These are phyloP conservation scores for Bacidia gigantensis DNA, from an alignment of 495 filamentous ascomycete species.

Conservation along the genomic window DNA sequence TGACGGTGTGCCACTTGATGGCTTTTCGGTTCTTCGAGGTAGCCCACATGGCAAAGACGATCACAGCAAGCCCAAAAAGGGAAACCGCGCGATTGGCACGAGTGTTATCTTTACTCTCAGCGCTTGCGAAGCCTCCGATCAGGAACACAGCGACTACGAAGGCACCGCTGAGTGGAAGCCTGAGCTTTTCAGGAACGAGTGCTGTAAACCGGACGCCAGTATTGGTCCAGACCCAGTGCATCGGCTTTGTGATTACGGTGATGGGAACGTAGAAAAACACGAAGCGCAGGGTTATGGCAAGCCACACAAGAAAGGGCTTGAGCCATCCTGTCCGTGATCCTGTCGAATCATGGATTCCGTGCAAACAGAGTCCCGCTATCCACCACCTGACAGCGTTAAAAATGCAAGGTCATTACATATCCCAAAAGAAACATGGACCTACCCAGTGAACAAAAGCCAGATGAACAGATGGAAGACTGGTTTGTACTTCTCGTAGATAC, in stretches of 20 bases:
- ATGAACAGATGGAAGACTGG: constrained; percentile 35
- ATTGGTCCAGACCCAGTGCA: constrained; percentile 50
- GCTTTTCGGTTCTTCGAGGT: constrained; percentile 58
- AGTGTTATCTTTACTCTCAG: constrained; percentile 59
- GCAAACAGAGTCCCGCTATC: constrained; percentile 66
- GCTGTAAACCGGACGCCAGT: constrained; percentile 38
- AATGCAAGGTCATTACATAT: no score
- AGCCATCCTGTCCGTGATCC: constrained; percentile 48
- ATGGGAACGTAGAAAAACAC: constrained; percentile 61
- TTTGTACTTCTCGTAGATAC: constrained; percentile 27
- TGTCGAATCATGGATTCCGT: constrained; percentile 44
- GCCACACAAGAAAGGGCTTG: constrained; percentile 70
- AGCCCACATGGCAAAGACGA: constrained; percentile 48
- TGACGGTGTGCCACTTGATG: constrained; percentile 75
- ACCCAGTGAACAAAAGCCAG: constrained; percentile 49
- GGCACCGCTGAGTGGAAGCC: constrained; percentile 42
- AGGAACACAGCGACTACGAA: constrained; percentile 55
- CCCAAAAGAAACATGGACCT: constrained; percentile 19
- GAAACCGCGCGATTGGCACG: constrained; percentile 65
- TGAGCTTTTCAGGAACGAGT: constrained; percentile 48
- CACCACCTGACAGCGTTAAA: no score
- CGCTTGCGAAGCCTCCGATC: constrained; percentile 58
- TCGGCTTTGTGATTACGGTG: constrained; percentile 47
- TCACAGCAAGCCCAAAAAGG: constrained; percentile 64
- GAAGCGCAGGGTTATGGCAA: constrained; percentile 58